These are phyloP conservation scores for Vitellaria paradoxa DNA, from an alignment of 179 eudicot species.

Conservation along the genomic window DNA sequence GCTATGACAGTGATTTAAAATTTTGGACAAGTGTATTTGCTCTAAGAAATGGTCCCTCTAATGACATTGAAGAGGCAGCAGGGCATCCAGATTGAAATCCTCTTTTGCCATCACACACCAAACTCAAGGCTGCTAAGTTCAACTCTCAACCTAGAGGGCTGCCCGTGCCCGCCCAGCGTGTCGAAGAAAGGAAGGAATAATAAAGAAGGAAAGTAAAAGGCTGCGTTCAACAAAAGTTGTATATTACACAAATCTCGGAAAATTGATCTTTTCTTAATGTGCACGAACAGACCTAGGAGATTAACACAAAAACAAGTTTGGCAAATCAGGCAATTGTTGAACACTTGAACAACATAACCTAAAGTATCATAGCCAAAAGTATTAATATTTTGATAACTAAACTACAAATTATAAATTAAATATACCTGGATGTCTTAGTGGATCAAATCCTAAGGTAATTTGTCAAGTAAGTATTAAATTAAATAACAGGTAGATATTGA, in stretches of 20 bases:
- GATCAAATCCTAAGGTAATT: not conserved
- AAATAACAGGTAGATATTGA: slow-evolving; percentile 3
- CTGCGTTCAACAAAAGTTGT: not conserved
- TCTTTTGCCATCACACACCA: not conserved
- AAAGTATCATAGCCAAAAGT: not conserved
- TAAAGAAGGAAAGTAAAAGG: not conserved
- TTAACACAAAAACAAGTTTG: not conserved
- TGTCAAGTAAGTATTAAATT: not conserved
- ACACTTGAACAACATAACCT: not conserved
- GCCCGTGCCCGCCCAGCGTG: no score
- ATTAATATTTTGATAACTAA: not conserved
- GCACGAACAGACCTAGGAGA: not conserved
- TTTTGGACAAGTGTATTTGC: no score
- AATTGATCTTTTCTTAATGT: not conserved
- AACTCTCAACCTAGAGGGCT: not conserved
- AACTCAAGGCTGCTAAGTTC: not conserved
- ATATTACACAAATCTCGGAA: not conserved
- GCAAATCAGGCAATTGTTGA: not conserved
- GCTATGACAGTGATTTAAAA: no score
- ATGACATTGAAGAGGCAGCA: not conserved
- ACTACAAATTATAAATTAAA: not conserved
- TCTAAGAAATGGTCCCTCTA: no score
- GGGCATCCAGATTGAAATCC: not conserved
- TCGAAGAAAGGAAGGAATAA: no score
- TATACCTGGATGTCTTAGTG: not conserved